phyloP scores from a whole-genome alignment of 1,284 basidiomycete genomes.

The Puccinia polysora region DNA sequence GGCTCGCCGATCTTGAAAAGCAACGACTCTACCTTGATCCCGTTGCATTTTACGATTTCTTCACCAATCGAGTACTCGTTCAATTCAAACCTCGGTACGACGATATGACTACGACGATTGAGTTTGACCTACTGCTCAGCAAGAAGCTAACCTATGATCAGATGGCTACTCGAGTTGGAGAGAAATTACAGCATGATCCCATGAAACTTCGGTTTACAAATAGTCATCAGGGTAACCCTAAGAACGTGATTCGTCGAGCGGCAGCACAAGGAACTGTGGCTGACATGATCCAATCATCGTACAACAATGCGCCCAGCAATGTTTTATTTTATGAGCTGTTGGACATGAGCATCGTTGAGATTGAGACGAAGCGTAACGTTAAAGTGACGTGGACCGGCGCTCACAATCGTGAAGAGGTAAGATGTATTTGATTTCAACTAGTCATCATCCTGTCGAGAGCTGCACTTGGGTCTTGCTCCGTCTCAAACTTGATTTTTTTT shows the following conservation, averaged over 20 bases:
- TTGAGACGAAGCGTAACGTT: constrained; percentile 96
- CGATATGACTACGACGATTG: constrained; percentile 60
- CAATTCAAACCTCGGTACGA: constrained; percentile 89
- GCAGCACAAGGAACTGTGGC: constrained; percentile 82
- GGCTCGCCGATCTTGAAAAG: constrained; percentile 67
- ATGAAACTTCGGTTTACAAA: constrained; percentile 98
- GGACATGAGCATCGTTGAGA: constrained; percentile 93
- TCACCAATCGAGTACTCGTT: constrained; percentile 96
- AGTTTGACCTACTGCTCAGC: constrained; percentile 85
- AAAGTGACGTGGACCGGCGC: constrained; percentile 95
- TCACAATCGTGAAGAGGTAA: constrained; percentile 86
- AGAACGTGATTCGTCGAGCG: constrained; percentile 85
- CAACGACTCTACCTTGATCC: constrained; percentile 89
- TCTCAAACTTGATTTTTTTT: too few species aligned
- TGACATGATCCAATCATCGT: constrained; percentile 88
- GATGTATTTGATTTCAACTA: constrained; percentile 9
- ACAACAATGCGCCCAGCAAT: constrained; percentile 77
- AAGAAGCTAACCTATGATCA: constrained; percentile 99
- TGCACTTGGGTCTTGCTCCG: too few species aligned
- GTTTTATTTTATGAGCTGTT: constrained; percentile 94
- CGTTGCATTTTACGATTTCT: constrained; percentile 92
- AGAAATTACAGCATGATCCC: constrained; percentile 83
- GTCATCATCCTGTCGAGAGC: too few species aligned
- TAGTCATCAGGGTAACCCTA: constrained; percentile 82
- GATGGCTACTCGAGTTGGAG: constrained; percentile 92